A percentile compares a stretch with the other conserved stretches of the same genome.
phyloP scores from a whole-genome alignment of 805 yeast genomes.

The Wickerhamomyces mucosus region DNA sequence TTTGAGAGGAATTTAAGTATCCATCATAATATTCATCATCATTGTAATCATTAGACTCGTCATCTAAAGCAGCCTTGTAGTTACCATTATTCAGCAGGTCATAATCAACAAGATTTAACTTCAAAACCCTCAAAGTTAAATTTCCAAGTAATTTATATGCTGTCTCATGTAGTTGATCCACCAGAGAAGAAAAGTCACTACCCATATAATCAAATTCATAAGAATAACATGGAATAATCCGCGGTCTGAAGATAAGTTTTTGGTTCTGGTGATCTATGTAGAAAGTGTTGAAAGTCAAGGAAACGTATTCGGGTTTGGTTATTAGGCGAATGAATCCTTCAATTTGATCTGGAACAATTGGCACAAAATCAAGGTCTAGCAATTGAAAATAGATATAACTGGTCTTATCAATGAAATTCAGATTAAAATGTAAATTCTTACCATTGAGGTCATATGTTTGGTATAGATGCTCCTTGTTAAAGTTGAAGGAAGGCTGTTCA shows the following conservation, averaged over 20 bases:
- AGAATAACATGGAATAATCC: conserved; percentile 15
- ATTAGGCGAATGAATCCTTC: conserved; percentile 13
- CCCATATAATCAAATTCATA: conserved; percentile 17
- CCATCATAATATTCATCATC: background rate
- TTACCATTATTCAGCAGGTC: conserved; percentile 19
- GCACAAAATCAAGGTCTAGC: background rate
- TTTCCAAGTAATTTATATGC: conserved; percentile 6
- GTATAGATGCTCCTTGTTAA: too few relatives aligned
- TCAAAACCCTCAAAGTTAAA: conserved; percentile 24
- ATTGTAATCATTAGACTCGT: background rate
- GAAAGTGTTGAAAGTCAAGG: conserved; percentile 15
- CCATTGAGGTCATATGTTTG: too few relatives aligned
- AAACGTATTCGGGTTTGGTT: conserved; percentile 17
- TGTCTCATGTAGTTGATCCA: conserved; percentile 8
- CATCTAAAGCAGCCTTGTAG: conserved; percentile 8
- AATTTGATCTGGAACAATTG: background rate
- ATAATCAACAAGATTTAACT: conserved; percentile 23
- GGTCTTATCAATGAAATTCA: background rate
- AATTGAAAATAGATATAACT: background rate
- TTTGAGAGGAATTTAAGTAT: too few relatives aligned
- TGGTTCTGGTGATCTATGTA: conserved; percentile 10
- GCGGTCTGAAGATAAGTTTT: conserved; percentile 16
- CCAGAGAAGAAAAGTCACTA: conserved; percentile 3
- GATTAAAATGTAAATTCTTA: background rate
- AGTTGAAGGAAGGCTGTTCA: too few relatives aligned